A percentile compares a stretch with the other conserved stretches of the same genome.
Conservation (phyloP, 768 basidiomycete species). For the Daedaleopsis nitida region DNA sequence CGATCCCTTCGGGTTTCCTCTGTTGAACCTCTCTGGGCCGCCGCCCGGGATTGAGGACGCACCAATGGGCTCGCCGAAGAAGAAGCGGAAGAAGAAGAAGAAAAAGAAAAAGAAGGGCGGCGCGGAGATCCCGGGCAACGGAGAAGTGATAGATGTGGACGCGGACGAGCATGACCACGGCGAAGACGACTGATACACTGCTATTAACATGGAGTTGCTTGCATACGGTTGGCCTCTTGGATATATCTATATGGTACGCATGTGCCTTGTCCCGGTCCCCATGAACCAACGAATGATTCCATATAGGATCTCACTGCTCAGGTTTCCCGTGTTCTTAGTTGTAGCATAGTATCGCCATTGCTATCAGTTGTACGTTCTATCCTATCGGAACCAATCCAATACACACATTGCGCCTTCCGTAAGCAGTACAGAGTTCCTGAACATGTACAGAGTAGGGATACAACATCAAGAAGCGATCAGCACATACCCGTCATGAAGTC, state of each 20-base stretch:
- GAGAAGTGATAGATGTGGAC: slow-evolving; percentile 4
- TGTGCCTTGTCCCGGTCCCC: not conserved
- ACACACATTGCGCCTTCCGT: not conserved
- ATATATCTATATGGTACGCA: not conserved
- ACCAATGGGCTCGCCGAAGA: slow-evolving; percentile 39
- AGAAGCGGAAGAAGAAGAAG: slow-evolving; percentile 61
- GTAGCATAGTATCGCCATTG: not conserved
- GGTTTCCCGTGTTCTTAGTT: not conserved
- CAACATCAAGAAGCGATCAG: not conserved
- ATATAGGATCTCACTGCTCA: not conserved
- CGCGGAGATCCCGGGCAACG: not conserved
- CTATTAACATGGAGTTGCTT: not conserved
- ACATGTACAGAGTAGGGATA: not conserved
- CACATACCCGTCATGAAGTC: not conserved
- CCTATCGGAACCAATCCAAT: not conserved
- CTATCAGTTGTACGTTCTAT: not conserved
- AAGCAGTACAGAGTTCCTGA: no score
- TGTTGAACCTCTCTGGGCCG: slow-evolving; percentile 60
- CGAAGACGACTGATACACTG: not conserved
- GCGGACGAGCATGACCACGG: not conserved
- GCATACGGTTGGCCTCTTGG: not conserved
- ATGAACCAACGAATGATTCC: not conserved
- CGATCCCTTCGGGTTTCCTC: slow-evolving; percentile 30
- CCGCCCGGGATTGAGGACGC: slow-evolving; percentile 27
- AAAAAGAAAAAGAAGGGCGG: slow-evolving; percentile 31